These are phyloP conservation scores for Puccinia novopanici DNA, from an alignment of 1,284 basidiomycete species.

Conservation along the genomic window DNA sequence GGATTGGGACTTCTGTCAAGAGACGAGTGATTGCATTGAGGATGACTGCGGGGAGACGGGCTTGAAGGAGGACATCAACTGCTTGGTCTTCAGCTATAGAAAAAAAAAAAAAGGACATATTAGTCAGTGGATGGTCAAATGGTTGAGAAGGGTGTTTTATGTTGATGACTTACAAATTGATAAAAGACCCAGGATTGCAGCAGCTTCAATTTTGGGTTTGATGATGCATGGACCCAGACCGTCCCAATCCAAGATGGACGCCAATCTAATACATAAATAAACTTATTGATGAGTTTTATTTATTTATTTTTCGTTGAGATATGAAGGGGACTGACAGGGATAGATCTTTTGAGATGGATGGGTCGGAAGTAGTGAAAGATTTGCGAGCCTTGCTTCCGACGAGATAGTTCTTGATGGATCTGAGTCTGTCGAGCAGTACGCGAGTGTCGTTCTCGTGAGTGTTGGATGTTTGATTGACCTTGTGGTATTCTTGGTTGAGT, in stretches of 20 bases:
- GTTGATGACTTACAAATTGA: slow-evolving; percentile 22
- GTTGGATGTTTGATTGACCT: not conserved
- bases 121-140: not conserved
- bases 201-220: slow-evolving; percentile 44
- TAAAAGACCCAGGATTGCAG: slow-evolving; percentile 44
- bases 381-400: slow-evolving; percentile 43
- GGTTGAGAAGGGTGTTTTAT: not conserved
- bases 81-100: slow-evolving; percentile 43
- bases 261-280: slow-evolving; percentile 19
- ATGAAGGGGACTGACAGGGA: slow-evolving; percentile 19
- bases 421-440: slow-evolving; percentile 17
- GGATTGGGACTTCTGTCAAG: slow-evolving; percentile 16
- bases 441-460: not conserved
- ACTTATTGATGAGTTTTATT: not conserved
- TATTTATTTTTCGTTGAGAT: not conserved
- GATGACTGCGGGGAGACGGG: slow-evolving; percentile 27
- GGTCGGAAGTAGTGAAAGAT: slow-evolving; percentile 30
- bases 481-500: slow-evolving; percentile 11
- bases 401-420: slow-evolving; percentile 44
- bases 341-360: slow-evolving; percentile 19
- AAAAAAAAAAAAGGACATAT: not conserved
- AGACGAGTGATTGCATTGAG: slow-evolving; percentile 40
- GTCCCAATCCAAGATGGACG: slow-evolving; percentile 32
- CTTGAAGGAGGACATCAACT: slow-evolving; percentile 26
- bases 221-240: slow-evolving; percentile 16